A percentile compares a stretch with the other conserved stretches of the same genome.
Evolutionary conservation across 257 asterid species (phyloP).

Genomic region (Forsythia suspensa): DNA sequence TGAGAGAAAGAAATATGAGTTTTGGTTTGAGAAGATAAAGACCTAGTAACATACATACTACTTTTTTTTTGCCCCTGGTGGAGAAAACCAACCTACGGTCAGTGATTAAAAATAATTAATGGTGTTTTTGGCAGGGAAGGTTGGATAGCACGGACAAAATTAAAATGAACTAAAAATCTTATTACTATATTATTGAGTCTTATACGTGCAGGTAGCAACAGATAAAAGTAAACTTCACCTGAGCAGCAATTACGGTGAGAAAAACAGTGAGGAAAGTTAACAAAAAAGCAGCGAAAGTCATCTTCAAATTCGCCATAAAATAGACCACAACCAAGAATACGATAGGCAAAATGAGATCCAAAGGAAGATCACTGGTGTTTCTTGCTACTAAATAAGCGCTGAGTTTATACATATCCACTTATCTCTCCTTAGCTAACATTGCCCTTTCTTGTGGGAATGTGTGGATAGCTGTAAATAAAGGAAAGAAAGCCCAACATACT

Average conservation of each 20-base stretch:
- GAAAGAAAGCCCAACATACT: constrained; percentile 46
- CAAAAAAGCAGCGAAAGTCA: constrained; percentile 35
- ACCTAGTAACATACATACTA: no score
- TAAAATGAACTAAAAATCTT: not conserved
- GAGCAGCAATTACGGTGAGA: constrained; percentile 44
- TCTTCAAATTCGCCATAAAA: constrained; percentile 45
- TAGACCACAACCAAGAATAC: constrained; percentile 37
- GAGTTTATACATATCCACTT: constrained; percentile 47
- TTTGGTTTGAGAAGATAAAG: no score
- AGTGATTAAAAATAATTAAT: not conserved
- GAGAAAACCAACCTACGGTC: no score
- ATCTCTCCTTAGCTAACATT: constrained; percentile 50
- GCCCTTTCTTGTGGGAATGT: constrained; percentile 50
- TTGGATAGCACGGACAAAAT: not conserved
- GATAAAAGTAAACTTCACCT: constrained; percentile 21
- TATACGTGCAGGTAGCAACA: no score
- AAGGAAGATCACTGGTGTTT: constrained; percentile 40
- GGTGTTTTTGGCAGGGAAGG: not conserved
- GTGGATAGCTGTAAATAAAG: constrained; percentile 39
- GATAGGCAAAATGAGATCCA: constrained; percentile 41
- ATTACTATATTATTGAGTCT: no score
- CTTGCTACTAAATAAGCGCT: constrained; percentile 46
- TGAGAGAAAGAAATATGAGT: no score
- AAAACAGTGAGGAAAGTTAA: constrained; percentile 35
- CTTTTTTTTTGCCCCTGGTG: no score